Base-by-base conservation (phyloP, 2,329 filamentous ascomycete genomes). In the Biscogniauxia marginata region DNA sequence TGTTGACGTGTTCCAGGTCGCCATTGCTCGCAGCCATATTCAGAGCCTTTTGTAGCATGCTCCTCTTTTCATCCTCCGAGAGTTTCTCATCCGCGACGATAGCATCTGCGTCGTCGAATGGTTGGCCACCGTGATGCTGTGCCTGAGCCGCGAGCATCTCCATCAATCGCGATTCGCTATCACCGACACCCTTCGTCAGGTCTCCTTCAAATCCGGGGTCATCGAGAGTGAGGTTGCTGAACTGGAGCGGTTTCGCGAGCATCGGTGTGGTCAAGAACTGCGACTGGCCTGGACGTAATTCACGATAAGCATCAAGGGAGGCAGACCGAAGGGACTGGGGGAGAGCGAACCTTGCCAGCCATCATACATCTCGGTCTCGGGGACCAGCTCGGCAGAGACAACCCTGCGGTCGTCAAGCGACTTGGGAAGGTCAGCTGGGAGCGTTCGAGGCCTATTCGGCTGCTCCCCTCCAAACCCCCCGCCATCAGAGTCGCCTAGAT, bases 11-110 rank as follows among this genome's bases (percentile, higher is more conserved):
- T 49, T 89, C 86, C 44, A 91, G 85, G 74, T 98, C 95, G 50
- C 95, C 95, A 72, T 99, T 99, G 72, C 93, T 97, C 2, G 95
- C 92, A 11, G 95, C 93, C 86, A 97, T 96, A 68, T 93, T 93
- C 63, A 99, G 79, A 13, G 90, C 87, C 69, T 91, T 93, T 71
- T 99, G 95, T 44, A 99, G 74, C 39, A 89, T 84, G 47, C 89
- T 83, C 64, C 80, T 86, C 79, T 97, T 98, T 71, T 96, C 88
- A 1, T 81, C 79, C 20, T 84, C 81, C 0, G 90, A 83, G 54
- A 96, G 75, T 65, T 87, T 89, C 52, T 89, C 83, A 71, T 95
- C 88, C 3, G 83, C 78, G 16, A 90, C 84, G 53, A 98, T 86
- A 49, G 87, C 85, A 59, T 95, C 88, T 70, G 96, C 92, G 66